Evolutionary conservation across 768 basidiomycete species (phyloP), one percentile per base, ranked within the genome.

Genomic region (Lactarius hatsudake): DNA sequence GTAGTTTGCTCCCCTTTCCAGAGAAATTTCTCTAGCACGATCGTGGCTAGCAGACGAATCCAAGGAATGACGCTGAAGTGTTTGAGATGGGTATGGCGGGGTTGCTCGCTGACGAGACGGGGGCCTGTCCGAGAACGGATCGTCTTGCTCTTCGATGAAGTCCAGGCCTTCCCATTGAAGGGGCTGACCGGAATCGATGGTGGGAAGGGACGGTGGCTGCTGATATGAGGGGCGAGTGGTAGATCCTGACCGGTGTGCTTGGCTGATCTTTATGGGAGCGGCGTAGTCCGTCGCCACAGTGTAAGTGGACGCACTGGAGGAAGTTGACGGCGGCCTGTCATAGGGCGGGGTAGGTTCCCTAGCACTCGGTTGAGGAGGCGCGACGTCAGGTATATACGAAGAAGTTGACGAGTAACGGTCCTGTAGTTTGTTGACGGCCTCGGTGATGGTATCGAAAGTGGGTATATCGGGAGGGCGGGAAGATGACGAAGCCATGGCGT

Each of bases 151-250:
- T 10, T 18, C 32, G 30, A 9, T 26, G 51, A 53, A 9, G 42
- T 68, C 63, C 8, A 65, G 10, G 54, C 62, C 68, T 9, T 73
- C 71, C 74, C 72, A 75, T 20, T 72, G 59, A 20, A 77, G 62
- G 5, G 75, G 74, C 62, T 76, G 75, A 32, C 76, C 76, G 20
- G 76, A 76, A 62, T 74, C 72, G 60, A 77, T 77, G 0, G 76
- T 77, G 15, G 76, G 76, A 3, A 77, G 64, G 57, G 54, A 58
- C 3, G 70, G 60, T 15, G 48, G 59, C 17, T 45, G 62, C 32
- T 59, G 59, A 23, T 45, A 36, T 13, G 38, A 42, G 23, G 48
- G 42, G n/a, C 42, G 64, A 10, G 48, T 20, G 45, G 48, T 56
- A 55, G 55, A 20, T 23, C 43, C 53, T 9, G 53, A 51, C 30